Evolutionary conservation across 169 alveolate species (phyloP).

Genomic region (Plasmodium cynomolgi): DNA sequence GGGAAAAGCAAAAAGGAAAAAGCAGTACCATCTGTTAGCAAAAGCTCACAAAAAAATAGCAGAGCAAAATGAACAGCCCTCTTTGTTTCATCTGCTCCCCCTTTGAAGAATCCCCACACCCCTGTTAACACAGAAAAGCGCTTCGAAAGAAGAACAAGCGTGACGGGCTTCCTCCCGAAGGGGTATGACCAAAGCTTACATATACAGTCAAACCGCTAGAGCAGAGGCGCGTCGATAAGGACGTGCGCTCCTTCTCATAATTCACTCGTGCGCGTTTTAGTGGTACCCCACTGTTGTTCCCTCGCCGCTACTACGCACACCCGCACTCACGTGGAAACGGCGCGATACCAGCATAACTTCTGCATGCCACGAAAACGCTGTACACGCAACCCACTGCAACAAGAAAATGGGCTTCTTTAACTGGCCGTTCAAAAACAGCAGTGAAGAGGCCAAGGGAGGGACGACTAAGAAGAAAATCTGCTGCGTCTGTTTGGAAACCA

Average conservation of each 20-base stretch:
- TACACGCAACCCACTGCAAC: background rate
- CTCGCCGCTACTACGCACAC: background rate
- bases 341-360: no score
- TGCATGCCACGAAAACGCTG: background rate
- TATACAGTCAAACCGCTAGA: background rate
- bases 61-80: background rate
- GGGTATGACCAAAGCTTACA: background rate
- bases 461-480: constrained; percentile 74
- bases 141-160: background rate
- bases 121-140: background rate
- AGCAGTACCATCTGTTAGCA: background rate
- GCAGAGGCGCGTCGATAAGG: background rate
- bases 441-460: constrained; percentile 32
- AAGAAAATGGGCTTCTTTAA: constrained; percentile 31
- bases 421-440: constrained; percentile 18
- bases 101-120: background rate
- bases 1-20: background rate
- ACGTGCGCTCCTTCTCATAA: background rate
- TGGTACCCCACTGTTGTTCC: background rate
- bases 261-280: background rate
- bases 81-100: background rate
- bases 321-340: no score
- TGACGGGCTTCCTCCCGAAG: background rate
- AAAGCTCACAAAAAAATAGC: background rate
- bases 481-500: constrained; percentile 85